These are phyloP conservation scores for Yamadazyma sp. DNA, from an alignment of 1,139 yeast species.

Conservation along the genomic window DNA sequence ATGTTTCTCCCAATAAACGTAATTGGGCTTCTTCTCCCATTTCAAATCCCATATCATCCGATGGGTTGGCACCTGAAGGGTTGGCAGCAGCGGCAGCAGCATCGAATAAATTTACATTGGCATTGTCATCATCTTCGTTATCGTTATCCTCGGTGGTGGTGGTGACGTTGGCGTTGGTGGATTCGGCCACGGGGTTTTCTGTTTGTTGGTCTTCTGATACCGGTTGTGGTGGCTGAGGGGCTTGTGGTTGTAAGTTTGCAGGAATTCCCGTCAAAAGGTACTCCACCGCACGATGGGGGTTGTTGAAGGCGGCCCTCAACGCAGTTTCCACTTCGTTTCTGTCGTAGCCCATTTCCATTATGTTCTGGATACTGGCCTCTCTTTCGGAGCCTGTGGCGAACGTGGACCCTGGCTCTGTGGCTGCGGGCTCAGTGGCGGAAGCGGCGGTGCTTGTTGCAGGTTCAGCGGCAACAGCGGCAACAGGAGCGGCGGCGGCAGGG, in stretches of 20 bases:
- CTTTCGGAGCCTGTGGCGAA: conserved; percentile 66
- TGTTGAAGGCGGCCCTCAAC: conserved; percentile 91
- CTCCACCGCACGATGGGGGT: conserved; percentile 98
- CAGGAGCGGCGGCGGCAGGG: conserved; percentile 21
- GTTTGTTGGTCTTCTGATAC: conserved; percentile 13
- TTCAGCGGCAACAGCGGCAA: conserved; percentile 19
- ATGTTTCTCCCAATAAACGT: conserved; percentile 70
- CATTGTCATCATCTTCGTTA: conserved; percentile 25
- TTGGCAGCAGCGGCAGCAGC: conserved; percentile 50
- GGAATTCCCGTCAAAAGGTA: conserved; percentile 91
- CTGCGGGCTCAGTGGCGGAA: conserved; percentile 21
- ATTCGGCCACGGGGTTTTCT: conserved; percentile 21
- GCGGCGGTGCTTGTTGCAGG: conserved; percentile 20
- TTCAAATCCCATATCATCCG: conserved; percentile 19
- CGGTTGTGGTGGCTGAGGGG: conserved; percentile 12
- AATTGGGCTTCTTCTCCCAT: conserved; percentile 53
- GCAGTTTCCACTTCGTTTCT: conserved; percentile 88
- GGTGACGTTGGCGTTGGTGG: conserved; percentile 20
- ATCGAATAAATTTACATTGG: conserved; percentile 60
- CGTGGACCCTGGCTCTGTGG: conserved; percentile 36
- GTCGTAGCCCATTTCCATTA: conserved; percentile 96
- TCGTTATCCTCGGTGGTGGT: conserved; percentile 14
- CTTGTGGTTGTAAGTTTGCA: conserved; percentile 48
- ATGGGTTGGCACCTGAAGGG: conserved; percentile 23
- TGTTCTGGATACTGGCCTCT: conserved; percentile 70